A percentile compares a stretch with the other conserved stretches of the same genome.
These are phyloP conservation scores for Gamarada debralockiae DNA, from an alignment of 495 filamentous ascomycete genomes.

Conservation along the genomic window DNA sequence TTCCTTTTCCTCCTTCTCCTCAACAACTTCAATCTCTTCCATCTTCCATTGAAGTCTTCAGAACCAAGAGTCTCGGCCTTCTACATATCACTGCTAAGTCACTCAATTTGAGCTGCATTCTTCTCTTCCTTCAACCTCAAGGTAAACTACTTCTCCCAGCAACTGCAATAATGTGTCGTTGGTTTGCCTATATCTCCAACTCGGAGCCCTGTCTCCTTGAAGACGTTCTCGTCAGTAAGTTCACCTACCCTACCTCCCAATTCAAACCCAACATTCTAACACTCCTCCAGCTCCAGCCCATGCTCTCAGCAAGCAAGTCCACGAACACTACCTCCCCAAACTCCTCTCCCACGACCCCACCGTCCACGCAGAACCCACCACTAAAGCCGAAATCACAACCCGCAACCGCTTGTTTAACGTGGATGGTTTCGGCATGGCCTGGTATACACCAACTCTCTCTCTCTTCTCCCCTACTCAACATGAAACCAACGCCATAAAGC, in stretches of 20 bases:
- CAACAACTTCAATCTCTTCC: too few species aligned
- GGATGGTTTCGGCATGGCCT: slow-evolving; percentile 40
- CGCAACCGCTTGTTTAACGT: slow-evolving; percentile 47
- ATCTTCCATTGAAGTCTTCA: too few species aligned
- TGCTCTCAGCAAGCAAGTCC: slow-evolving; percentile 40
- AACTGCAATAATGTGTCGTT: slow-evolving; percentile 19
- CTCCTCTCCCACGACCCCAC: slow-evolving; percentile 37
- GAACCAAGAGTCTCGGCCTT: too few species aligned
- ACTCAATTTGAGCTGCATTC: too few species aligned
- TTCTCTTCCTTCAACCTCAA: not conserved
- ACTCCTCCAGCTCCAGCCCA: slow-evolving; percentile 27
- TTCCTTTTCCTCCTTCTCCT: too few species aligned
- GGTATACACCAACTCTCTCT: slow-evolving; percentile 17
- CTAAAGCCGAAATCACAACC: slow-evolving; percentile 31
- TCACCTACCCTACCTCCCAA: not conserved
- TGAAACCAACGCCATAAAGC: slow-evolving; percentile 8
- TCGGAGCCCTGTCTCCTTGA: slow-evolving; percentile 29
- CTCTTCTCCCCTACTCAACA: slow-evolving; percentile 11
- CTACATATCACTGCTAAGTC: too few species aligned
- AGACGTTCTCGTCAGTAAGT: slow-evolving; percentile 30
- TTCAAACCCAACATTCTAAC: not conserved
- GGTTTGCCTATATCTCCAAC: slow-evolving; percentile 30
- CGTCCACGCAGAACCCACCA: slow-evolving; percentile 24
- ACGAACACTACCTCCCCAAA: slow-evolving; percentile 44
- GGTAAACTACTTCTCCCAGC: not conserved